Conservation (phyloP, 192 early-diverging fungal species). For the Allomyces macrogynus region DNA sequence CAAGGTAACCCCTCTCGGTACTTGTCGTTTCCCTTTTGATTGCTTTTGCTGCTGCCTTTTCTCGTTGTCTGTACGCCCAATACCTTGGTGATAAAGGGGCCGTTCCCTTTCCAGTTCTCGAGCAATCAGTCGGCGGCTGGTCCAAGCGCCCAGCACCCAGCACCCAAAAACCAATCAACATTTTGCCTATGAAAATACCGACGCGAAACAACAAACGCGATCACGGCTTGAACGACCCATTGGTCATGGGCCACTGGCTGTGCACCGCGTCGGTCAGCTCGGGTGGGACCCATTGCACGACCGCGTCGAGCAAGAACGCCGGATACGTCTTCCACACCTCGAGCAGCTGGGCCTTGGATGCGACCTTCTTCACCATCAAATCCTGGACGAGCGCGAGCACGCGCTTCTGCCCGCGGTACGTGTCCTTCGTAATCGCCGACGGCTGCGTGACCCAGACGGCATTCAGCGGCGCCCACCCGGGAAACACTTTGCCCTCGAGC, state of each 20-base stretch:
- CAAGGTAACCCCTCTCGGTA: too few relatives aligned
- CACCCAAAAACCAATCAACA: too few relatives aligned
- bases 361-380: neutral
- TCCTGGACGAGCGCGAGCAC: neutral
- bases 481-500: constrained; percentile 20
- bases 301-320: neutral
- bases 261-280: neutral
- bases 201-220: neutral
- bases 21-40: too few relatives aligned
- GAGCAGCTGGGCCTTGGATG: neutral
- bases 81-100: too few relatives aligned
- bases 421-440: neutral
- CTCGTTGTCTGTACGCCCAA: too few relatives aligned
- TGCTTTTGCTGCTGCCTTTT: too few relatives aligned
- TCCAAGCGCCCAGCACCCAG: too few relatives aligned
- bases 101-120: too few relatives aligned
- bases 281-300: neutral
- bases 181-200: too few relatives aligned
- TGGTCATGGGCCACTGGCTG: neutral
- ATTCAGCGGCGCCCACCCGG: neutral
- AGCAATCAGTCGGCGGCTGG: too few relatives aligned
- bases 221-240: neutral
- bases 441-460: neutral
- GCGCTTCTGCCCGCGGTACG: neutral
- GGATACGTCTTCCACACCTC: neutral